Conservation (phyloP, 805 yeast genomes). For the Grigorovia jiainica region DNA sequence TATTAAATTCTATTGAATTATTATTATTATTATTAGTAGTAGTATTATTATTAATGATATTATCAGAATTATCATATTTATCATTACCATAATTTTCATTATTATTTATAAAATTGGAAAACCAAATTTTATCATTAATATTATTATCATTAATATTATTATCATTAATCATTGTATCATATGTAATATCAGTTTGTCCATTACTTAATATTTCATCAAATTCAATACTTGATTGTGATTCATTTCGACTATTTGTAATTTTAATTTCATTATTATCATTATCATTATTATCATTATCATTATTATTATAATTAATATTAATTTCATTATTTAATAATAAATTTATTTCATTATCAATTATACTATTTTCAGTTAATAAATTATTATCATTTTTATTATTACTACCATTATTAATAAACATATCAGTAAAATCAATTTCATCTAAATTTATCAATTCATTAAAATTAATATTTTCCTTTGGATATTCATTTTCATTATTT, state of each 20-base stretch:
- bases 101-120: not conserved
- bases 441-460: slow-evolving; percentile 12
- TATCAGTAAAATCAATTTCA: slow-evolving; percentile 28
- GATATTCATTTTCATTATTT: no score
- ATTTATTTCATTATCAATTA: not conserved
- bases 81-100: no score
- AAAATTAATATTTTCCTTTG: no score
- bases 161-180: not conserved
- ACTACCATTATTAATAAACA: slow-evolving; percentile 12
- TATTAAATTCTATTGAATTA: no score
- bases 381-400: not conserved
- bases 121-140: not conserved
- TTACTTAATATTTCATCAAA: not conserved
- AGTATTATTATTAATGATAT: no score
- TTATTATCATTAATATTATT: no score
- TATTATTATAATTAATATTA: not conserved
- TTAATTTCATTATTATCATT: not conserved
- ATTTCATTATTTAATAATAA: not conserved
- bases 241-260: no score
- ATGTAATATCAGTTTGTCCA: not conserved
- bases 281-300: not conserved
- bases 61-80: no score
- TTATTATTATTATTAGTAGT: no score
- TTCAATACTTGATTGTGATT: not conserved
- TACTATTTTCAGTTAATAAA: no score